Evolutionary conservation across 2,329 filamentous ascomycete species (phyloP).

Genomic region (Colletotrichum tofieldiae): DNA sequence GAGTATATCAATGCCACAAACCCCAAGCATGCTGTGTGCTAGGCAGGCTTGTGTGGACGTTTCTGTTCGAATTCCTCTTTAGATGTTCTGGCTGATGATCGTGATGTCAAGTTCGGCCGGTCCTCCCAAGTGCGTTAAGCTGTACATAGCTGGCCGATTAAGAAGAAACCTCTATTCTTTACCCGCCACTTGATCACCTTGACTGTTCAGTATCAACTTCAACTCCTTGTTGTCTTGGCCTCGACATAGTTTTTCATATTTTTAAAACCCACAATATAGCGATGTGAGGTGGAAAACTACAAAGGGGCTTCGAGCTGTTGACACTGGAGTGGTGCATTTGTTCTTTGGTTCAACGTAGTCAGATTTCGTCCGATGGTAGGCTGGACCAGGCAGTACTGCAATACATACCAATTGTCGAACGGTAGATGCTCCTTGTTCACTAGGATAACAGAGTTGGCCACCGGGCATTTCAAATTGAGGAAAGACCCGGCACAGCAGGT

Average conservation of each 20-base stretch:
- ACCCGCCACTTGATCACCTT: too few relatives aligned
- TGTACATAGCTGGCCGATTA: background rate
- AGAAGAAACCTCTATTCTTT: background rate
- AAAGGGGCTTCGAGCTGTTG: background rate
- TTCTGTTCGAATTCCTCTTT: background rate
- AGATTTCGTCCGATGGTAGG: background rate
- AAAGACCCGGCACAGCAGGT: background rate
- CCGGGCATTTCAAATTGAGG: background rate
- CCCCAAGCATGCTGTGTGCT: background rate
- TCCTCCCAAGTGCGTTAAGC: background rate
- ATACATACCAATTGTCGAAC: too few relatives aligned
- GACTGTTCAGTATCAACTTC: background rate
- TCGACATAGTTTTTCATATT: too few relatives aligned
- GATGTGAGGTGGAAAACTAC: background rate
- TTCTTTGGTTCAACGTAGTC: background rate
- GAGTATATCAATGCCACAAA: conserved; percentile 9
- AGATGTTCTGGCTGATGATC: background rate
- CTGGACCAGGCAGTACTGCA: background rate
- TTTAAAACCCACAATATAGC: background rate
- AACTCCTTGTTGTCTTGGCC: background rate
- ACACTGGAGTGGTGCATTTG: background rate
- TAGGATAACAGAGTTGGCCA: too few relatives aligned
- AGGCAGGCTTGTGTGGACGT: background rate
- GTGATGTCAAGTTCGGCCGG: background rate
- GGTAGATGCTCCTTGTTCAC: background rate